phyloP scores from a whole-genome alignment of 148 eudicot species.

The Rheum nobile region DNA sequence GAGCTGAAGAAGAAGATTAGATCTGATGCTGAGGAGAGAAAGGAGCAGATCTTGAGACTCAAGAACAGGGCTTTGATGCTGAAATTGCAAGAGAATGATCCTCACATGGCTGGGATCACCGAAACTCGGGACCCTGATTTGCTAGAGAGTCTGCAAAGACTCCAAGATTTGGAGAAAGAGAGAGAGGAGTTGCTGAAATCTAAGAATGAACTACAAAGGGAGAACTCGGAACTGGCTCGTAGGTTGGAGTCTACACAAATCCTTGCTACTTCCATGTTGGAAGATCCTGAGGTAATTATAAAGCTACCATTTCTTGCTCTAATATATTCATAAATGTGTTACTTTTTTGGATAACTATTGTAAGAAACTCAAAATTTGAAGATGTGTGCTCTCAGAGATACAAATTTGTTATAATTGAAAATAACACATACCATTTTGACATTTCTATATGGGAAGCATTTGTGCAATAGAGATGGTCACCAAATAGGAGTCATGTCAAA shows the following conservation, averaged over 20 bases:
- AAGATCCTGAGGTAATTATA: slow-evolving; percentile 47
- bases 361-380: neutral
- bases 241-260: slow-evolving; percentile 54
- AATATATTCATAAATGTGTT: neutral
- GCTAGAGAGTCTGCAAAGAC: slow-evolving; percentile 20
- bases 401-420: neutral
- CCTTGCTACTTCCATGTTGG: slow-evolving; percentile 49
- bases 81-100: slow-evolving; percentile 36
- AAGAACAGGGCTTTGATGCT: slow-evolving; percentile 39
- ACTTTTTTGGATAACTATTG: neutral
- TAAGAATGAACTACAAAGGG: slow-evolving; percentile 34
- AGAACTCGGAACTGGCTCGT: slow-evolving; percentile 49
- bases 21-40: slow-evolving; percentile 47
- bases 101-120: slow-evolving; percentile 4
- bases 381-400: neutral
- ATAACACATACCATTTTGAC: neutral
- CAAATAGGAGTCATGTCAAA: no score
- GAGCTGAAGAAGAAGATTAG: slow-evolving; percentile 53
- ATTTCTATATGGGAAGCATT: neutral
- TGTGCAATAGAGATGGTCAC: neutral
- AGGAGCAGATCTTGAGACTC: slow-evolving; percentile 47
- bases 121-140: slow-evolving; percentile 11
- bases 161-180: slow-evolving; percentile 48
- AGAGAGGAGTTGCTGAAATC: slow-evolving; percentile 41
- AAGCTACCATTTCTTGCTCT: neutral